phyloP scores from a whole-genome alignment of 2,329 filamentous ascomycete genomes.

The Geosmithia morbida region DNA sequence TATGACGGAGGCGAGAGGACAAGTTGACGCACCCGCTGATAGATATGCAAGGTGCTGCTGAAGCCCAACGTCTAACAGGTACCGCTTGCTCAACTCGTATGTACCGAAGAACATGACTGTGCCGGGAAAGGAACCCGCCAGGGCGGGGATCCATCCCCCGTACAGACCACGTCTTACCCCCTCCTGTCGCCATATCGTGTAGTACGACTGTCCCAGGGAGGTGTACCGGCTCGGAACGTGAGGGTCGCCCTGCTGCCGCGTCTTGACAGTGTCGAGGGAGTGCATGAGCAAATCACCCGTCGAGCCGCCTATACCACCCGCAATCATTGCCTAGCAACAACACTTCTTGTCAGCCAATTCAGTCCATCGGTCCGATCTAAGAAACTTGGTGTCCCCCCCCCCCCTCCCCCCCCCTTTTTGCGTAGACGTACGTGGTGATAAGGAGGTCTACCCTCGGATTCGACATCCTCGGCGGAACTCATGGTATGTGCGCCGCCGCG shows the following conservation, averaged over 20 bases:
- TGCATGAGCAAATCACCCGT: constrained; percentile 98
- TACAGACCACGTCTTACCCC: constrained; percentile 78
- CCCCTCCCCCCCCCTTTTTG: too few species aligned
- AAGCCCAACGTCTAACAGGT: constrained; percentile 72
- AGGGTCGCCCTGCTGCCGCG: constrained; percentile 90
- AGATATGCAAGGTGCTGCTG: constrained; percentile 78
- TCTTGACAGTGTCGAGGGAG: constrained; percentile 96
- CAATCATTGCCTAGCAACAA: constrained; percentile 66
- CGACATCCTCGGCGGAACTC: constrained; percentile 18
- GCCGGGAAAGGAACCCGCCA: constrained; percentile 83
- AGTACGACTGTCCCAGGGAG: constrained; percentile 78
- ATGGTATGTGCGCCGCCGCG: constrained; percentile 13
- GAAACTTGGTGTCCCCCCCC: too few species aligned
- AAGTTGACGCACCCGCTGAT: constrained; percentile 50
- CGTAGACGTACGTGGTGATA: constrained; percentile 26
- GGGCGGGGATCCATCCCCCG: constrained; percentile 81
- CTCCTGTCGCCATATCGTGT: constrained; percentile 86
- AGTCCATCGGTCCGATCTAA: not conserved
- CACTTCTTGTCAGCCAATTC: not conserved
- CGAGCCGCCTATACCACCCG: constrained; percentile 81
- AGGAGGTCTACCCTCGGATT: constrained; percentile 26
- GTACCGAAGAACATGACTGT: constrained; percentile 92
- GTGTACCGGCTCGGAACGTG: constrained; percentile 87
- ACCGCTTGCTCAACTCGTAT: constrained; percentile 89
- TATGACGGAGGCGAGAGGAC: not conserved